A percentile compares a stretch with the other conserved stretches of the same genome.
These are phyloP conservation scores for Fusarium secorum DNA, from an alignment of 2,329 filamentous ascomycete genomes.

Conservation along the genomic window DNA sequence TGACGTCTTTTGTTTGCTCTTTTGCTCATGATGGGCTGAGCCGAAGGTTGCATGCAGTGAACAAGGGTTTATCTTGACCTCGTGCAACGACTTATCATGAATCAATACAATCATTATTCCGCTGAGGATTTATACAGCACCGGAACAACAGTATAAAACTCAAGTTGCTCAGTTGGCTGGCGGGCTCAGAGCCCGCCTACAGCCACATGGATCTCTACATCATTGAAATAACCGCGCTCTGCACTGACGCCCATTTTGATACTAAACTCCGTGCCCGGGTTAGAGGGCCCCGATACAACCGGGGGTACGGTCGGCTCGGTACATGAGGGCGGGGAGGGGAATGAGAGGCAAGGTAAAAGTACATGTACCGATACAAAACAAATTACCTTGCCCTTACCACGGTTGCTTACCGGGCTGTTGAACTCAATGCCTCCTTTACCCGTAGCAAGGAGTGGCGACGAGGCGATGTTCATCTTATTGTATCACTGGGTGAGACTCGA, in stretches of 20 bases:
- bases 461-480: background rate
- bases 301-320: conserved; percentile 16
- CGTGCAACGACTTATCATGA: background rate
- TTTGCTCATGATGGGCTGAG: conserved; percentile 29
- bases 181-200: background rate
- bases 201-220: background rate
- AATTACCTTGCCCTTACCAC: background rate
- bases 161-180: background rate
- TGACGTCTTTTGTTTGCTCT: conserved; percentile 25
- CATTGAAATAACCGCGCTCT: conserved; percentile 6
- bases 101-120: background rate
- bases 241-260: conserved; percentile 17
- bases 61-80: conserved; percentile 12
- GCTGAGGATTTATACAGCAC: background rate
- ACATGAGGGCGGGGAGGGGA: conserved; percentile 9
- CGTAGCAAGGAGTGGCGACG: background rate
- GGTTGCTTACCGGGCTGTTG: background rate
- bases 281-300: conserved; percentile 21
- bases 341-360: background rate
- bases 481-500: background rate
- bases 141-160: background rate
- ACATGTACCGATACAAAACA: background rate
- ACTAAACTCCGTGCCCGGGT: conserved; percentile 12
- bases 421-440: conserved; percentile 33
- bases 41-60: conserved; percentile 10